phyloP scores from a whole-genome alignment of 148 eudicot species.

The Camellia sinensis region DNA sequence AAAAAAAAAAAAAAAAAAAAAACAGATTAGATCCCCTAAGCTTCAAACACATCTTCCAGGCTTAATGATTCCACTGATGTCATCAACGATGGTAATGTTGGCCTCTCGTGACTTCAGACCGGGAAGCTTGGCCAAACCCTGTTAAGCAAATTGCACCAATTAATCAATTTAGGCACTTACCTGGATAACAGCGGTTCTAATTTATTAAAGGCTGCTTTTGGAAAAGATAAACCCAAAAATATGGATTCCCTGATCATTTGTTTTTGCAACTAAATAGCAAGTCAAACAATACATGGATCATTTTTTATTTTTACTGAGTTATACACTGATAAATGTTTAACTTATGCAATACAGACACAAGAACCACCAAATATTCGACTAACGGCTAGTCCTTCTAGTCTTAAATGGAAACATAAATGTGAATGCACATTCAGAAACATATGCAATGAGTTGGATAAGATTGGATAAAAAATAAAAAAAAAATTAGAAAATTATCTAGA shows the following conservation, averaged over 20 bases:
- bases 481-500: too few relatives aligned
- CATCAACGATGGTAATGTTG: constrained; percentile 45
- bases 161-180: neutral
- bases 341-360: too few relatives aligned
- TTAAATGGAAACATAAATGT: neutral
- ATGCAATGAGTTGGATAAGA: neutral
- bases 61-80: constrained; percentile 61
- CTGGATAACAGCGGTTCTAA: neutral
- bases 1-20: too few relatives aligned
- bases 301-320: neutral
- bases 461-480: neutral
- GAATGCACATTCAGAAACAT: neutral
- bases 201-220: neutral
- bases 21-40: too few relatives aligned
- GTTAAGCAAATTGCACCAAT: constrained; percentile 13
- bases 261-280: neutral
- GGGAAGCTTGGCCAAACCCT: constrained; percentile 42
- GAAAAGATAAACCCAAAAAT: neutral
- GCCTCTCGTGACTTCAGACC: constrained; percentile 45
- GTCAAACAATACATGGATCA: neutral
- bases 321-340: neutral
- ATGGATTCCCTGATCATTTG: neutral
- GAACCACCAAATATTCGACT: neutral
- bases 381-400: neutral
- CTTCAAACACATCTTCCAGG: constrained; percentile 60